phyloP scores from a whole-genome alignment of 1,139 yeast genomes.

The Pichia sp. region DNA sequence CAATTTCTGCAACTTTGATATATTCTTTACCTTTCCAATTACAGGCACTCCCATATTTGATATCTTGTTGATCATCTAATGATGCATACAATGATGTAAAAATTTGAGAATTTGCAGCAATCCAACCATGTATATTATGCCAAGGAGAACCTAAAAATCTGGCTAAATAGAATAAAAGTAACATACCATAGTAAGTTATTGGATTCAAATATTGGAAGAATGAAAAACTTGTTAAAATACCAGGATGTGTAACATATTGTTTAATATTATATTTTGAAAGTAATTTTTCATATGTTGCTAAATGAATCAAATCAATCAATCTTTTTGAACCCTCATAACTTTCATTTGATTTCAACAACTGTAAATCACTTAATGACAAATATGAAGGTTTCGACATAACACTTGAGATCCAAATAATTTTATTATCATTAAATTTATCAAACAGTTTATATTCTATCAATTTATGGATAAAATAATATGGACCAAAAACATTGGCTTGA shows the following conservation, averaged over 20 bases:
- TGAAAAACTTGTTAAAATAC: constrained; percentile 82
- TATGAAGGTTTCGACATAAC: constrained; percentile 68
- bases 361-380: constrained; percentile 67
- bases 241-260: constrained; percentile 86
- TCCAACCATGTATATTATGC: constrained; percentile 84
- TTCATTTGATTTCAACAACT: constrained; percentile 53
- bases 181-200: constrained; percentile 80
- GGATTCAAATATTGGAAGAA: constrained; percentile 70
- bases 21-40: constrained; percentile 58
- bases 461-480: constrained; percentile 71
- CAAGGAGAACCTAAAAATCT: constrained; percentile 76
- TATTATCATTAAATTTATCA: constrained; percentile 46
- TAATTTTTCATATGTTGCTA: constrained; percentile 54
- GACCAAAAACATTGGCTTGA: constrained; percentile 94
- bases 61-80: constrained; percentile 35
- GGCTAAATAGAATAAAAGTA: constrained; percentile 75
- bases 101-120: constrained; percentile 82
- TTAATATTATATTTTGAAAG: constrained; percentile 43
- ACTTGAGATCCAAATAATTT: constrained; percentile 79
- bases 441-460: constrained; percentile 36
- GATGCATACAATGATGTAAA: constrained; percentile 47
- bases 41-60: constrained; percentile 74
- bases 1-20: constrained; percentile 49
- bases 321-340: constrained; percentile 94
- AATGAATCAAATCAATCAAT: constrained; percentile 74